Base-by-base conservation (phyloP, 1,284 basidiomycete species). In the Nidula niveotomentosa region DNA sequence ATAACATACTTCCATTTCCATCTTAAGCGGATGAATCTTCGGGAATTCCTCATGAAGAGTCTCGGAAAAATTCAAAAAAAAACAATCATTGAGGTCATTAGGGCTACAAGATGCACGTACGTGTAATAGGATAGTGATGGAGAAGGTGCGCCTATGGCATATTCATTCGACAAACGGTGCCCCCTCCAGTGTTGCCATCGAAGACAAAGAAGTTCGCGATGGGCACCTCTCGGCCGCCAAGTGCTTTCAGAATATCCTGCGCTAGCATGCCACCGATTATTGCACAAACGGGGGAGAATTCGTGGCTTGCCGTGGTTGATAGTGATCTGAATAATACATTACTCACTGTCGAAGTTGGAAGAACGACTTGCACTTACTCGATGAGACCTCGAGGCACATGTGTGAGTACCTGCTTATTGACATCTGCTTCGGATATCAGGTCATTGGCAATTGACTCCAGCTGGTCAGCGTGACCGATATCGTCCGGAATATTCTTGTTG, bases 191-290 rank as follows among this genome's bases (percentile, higher is more conserved):
- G 62, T 79, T 85, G 34, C 94, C 93, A 68, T 96, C 89, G 59
- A 96, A 93, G n/a, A 87, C 80, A 62, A 96, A 88, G 65, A 98
- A 90, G 69, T 99, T 98, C 51, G 91, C 88, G 57, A 98, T 88
- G 1, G 96, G 96, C 47, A 89, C 85, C 65, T 98, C 96, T 53
- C 94, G 88, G 53, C 89, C 92, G 44, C 91, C 92, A 37, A 99
- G 77, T 0, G 92, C 86, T 70, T 98, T 96, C 46, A 99, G 78
- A 51, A 98, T 89, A 69, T 98, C 96, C 72, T 99, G 97, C 1
- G 90, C 95, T 12, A 98, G 75, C 70, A 98, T 83, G 12, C 97
- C 97, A 34, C 97, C 96, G 46, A 99, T 78, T 34, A 99, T 90
- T 0, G 95, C 95, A 67, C 94, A 90, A 3, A 95, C 86, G 1